Evolutionary conservation across 768 basidiomycete genomes (phyloP), one percentile per base, ranked within the genome.

Genomic region (Kwoniella newhampshirensis): DNA sequence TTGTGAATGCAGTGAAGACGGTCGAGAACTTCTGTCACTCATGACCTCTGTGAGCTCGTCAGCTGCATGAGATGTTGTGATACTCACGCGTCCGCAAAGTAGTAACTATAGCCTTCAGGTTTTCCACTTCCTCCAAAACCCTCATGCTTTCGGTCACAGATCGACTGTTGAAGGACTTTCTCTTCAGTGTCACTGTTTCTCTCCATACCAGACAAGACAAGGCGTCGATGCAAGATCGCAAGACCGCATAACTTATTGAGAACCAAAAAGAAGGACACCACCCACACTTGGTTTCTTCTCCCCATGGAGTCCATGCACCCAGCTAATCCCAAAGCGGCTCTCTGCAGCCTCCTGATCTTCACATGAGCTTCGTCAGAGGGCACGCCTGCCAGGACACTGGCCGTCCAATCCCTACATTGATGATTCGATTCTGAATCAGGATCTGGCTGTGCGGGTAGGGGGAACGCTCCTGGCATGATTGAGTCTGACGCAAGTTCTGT

Each of bases 81-180:
- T 8, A 66, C 69, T 59, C 46, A 71, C 69, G 69, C 61, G 64
- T 63, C 39, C 69, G 23, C 42, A 71, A 54, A 0, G 63, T 58
- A 17, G 57, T 67, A 17, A 71, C 66, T 4, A 71, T 64, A 13
- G 64, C 61, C 36, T 63, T 25, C 21, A 71, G 32, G 17, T 62
- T 61, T 2, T 64, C 66, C 1, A 71, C 66, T 40, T 68, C 66
- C 32, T 71, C 69, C 20, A 66, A 39, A 0, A 71, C 60, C 12
- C 69, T 53, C 21, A 71, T 47, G 27, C 53, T 64, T 27, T 71
- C 69, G 1, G 69, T 71, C 66, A 66, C 68, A 6, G 69, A 66
- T 1, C 69, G 66, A 8, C 64, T 66, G 44, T 18, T 2, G 21
- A 8, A 18, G 28, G 25, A 25, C 8, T 27, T 21, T n/a, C n/a